phyloP scores from a whole-genome alignment of 306 rosid species.

The Rosa persica region DNA sequence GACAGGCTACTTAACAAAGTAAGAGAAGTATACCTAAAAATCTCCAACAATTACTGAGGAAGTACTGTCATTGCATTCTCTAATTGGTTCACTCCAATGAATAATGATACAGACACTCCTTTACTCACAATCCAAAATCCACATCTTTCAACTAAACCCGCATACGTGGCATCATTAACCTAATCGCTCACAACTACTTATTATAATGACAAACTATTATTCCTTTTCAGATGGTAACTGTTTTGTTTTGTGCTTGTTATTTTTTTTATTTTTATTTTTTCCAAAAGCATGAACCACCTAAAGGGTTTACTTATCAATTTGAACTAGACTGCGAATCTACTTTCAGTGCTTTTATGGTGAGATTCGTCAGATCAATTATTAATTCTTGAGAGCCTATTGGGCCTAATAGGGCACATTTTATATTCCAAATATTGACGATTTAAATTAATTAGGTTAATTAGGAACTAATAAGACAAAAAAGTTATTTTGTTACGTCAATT shows the following conservation, averaged over 20 bases:
- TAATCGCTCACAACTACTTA: constrained; percentile 47
- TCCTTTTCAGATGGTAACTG: neutral
- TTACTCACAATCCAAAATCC: constrained; percentile 39
- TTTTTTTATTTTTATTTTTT: too few relatives aligned
- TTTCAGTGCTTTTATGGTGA: neutral
- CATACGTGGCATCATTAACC: constrained; percentile 53
- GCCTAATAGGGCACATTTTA: neutral
- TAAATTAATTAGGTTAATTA: neutral
- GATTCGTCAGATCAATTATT: neutral
- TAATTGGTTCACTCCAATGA: neutral
- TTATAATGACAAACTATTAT: constrained; percentile 11
- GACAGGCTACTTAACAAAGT: too few relatives aligned
- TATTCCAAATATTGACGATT: neutral
- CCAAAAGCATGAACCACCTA: neutral
- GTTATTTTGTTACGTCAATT: neutral
- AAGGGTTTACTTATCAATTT: neutral
- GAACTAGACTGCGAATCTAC: neutral
- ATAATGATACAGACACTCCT: constrained; percentile 13
- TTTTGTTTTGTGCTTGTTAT: neutral
- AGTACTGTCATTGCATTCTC: too few relatives aligned
- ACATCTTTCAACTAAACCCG: constrained; percentile 19
- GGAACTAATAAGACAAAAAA: neutral
- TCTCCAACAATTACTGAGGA: too few relatives aligned
- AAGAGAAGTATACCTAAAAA: too few relatives aligned
- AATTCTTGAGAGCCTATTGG: neutral